phyloP scores from a whole-genome alignment of 805 yeast genomes.

The Pichia paraexigua region DNA sequence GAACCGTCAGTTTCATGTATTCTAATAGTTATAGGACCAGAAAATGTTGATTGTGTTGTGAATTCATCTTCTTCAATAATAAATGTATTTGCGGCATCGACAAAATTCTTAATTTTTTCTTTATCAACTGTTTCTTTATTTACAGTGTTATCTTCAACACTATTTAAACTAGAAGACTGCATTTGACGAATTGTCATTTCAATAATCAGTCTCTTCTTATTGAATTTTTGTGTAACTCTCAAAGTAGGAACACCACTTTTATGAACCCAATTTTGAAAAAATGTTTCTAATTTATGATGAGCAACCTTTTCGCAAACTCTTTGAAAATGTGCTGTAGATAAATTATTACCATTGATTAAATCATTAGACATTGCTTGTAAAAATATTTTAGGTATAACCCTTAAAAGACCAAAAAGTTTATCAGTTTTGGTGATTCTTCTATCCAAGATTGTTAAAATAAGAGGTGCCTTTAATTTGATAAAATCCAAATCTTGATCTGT shows the following conservation, averaged over 20 bases:
- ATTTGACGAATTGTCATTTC: slow-evolving; percentile 93
- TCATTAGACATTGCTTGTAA: slow-evolving; percentile 96
- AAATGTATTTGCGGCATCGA: slow-evolving; percentile 36
- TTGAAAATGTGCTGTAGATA: slow-evolving; percentile 80
- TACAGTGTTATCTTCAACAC: slow-evolving; percentile 15
- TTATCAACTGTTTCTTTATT: slow-evolving; percentile 1
- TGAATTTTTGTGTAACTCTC: slow-evolving; percentile 83
- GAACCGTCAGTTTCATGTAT: slow-evolving; percentile 98
- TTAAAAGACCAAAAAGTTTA: slow-evolving; percentile 81
- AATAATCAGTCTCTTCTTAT: slow-evolving; percentile 85
- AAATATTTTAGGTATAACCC: slow-evolving; percentile 86
- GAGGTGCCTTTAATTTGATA: slow-evolving; percentile 72
- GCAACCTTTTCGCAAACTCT: slow-evolving; percentile 94
- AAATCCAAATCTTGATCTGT: slow-evolving; percentile 55
- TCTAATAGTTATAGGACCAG: slow-evolving; percentile 94
- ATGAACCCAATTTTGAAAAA: slow-evolving; percentile 90
- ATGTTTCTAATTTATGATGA: slow-evolving; percentile 69
- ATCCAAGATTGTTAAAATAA: slow-evolving; percentile 77
- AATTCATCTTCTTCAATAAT: slow-evolving; percentile 37
- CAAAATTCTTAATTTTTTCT: slow-evolving; percentile 22
- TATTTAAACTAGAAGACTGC: slow-evolving; percentile 46
- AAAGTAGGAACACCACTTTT: slow-evolving; percentile 86
- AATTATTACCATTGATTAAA: slow-evolving; percentile 59
- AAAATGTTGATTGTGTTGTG: slow-evolving; percentile 46
- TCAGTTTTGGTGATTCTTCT: slow-evolving; percentile 94